Conservation (phyloP, 192 early-diverging fungal species). For the Lunasporangiospora selenospora region DNA sequence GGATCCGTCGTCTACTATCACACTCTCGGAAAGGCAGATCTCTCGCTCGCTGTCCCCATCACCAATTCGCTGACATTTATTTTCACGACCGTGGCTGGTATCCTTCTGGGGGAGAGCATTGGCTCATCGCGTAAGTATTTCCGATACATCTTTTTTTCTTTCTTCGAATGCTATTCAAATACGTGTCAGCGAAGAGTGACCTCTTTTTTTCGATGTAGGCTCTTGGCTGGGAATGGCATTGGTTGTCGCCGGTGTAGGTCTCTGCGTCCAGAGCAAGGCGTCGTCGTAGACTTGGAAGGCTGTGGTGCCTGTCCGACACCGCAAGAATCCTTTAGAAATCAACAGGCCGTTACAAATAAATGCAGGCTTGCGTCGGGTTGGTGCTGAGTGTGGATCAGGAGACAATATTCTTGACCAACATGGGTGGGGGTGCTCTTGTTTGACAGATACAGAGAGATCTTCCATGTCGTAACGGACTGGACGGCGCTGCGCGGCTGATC, state of each 20-base stretch:
- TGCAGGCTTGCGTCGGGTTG: too few relatives aligned
- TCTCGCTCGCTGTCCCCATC: slow-evolving; percentile 92
- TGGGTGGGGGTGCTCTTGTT: too few relatives aligned
- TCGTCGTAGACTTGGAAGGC: too few relatives aligned
- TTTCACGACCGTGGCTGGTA: slow-evolving; percentile 82
- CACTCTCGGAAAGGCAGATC: slow-evolving; percentile 84
- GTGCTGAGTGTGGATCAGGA: too few relatives aligned
- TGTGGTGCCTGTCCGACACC: too few relatives aligned
- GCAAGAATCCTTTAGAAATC: too few relatives aligned
- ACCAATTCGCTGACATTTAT: slow-evolving; percentile 91
- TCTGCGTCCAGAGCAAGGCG: slow-evolving; percentile 67
- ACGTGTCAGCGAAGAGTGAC: too few relatives aligned
- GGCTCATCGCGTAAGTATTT: slow-evolving; percentile 64
- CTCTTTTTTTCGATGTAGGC: slow-evolving; percentile 43
- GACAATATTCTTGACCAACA: too few relatives aligned
- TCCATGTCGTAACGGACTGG: too few relatives aligned
- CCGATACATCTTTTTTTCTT: not conserved
- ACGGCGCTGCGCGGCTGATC: too few relatives aligned
- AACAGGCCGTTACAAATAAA: too few relatives aligned
- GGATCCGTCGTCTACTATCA: slow-evolving; percentile 95
- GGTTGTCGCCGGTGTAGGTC: slow-evolving; percentile 70
- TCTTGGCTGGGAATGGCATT: slow-evolving; percentile 71
- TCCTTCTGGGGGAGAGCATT: slow-evolving; percentile 78
- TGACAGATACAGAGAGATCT: too few relatives aligned
- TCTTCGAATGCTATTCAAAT: not conserved